Evolutionary conservation across 2,329 filamentous ascomycete species (phyloP).

Genomic region (Beauveria asiatica): DNA sequence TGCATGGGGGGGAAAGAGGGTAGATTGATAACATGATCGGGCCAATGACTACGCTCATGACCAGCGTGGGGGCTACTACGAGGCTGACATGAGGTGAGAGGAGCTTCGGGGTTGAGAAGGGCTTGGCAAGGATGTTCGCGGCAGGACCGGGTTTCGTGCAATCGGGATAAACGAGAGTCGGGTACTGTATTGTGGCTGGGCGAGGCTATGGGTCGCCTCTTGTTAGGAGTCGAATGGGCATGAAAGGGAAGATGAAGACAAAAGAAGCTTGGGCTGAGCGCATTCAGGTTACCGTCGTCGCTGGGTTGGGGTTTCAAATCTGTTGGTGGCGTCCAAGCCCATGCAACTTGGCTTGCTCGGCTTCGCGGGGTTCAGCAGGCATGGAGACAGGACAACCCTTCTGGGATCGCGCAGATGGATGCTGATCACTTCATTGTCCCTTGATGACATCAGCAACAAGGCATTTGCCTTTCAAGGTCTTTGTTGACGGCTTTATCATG

Average conservation of each 20-base stretch:
- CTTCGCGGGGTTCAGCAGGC: background rate
- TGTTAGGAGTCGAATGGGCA: background rate
- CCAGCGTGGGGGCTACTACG: background rate
- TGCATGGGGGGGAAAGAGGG: too few species aligned
- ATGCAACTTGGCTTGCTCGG: background rate
- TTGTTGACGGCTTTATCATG: background rate
- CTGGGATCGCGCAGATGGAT: background rate
- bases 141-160: background rate
- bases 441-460: too few species aligned
- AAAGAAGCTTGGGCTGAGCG: background rate
- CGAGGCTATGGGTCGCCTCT: background rate
- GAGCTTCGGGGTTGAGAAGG: background rate
- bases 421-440: background rate
- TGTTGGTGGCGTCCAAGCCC: too few species aligned
- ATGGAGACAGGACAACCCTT: background rate
- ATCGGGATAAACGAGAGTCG: background rate
- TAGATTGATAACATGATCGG: background rate
- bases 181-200: background rate
- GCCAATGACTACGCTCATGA: background rate
- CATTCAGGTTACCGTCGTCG: too few species aligned
- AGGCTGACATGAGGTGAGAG: slow-evolving; percentile 5
- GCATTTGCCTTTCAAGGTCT: background rate
- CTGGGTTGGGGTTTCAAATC: too few species aligned
- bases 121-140: background rate
- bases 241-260: background rate